Base-by-base conservation (phyloP, 2,329 filamentous ascomycete species). In the Camillea tinctor region DNA sequence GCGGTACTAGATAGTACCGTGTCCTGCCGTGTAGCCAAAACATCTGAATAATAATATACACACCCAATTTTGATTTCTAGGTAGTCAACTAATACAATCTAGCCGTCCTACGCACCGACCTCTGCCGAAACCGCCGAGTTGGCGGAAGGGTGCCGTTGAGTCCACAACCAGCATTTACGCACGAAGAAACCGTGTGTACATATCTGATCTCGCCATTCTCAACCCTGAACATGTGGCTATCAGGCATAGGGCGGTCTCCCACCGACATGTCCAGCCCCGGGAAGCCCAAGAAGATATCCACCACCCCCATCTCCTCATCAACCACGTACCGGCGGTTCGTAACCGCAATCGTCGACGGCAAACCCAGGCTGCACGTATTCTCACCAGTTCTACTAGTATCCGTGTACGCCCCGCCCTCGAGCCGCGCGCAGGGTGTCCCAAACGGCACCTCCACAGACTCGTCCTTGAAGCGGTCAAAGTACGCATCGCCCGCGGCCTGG, bases 131-230 rank as follows among this genome's bases (percentile, higher is more conserved):
- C 26, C 13, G 26, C 26, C 26, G 26, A 30, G 13, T 7, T 30
- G 26, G 26, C 6, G 26, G 26, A 30, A 30, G 26, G 7, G 26
- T 30, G 7, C 56, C 60, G 50, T 68, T 68, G 36, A 68, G 56
- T 6, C 68, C 68, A 49, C 68, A 70, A 21, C 68, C 68, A 9
- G 65, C 57, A 19, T 66, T 52, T 11, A 70, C 66, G 52, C 68
- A 70, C 20, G 67, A 68, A 4, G 68, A 69, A n/a, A 72, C 63
- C 1, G 70, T 72, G 52, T 73, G 71, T 20, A 73, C 70, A 48
- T 71, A 73, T n/a, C 70, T 61, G 24, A 73, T 72, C 66, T 69
- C 63, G 1, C 71, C 69, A 0, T 60, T 63, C 57, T 73, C 69
- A 11, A 73, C 64, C 24, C 71, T 64, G 50, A 73, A 71, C 55